These are phyloP conservation scores for Hansenula lynferdii DNA, from an alignment of 1,139 yeast species.

Conservation along the genomic window DNA sequence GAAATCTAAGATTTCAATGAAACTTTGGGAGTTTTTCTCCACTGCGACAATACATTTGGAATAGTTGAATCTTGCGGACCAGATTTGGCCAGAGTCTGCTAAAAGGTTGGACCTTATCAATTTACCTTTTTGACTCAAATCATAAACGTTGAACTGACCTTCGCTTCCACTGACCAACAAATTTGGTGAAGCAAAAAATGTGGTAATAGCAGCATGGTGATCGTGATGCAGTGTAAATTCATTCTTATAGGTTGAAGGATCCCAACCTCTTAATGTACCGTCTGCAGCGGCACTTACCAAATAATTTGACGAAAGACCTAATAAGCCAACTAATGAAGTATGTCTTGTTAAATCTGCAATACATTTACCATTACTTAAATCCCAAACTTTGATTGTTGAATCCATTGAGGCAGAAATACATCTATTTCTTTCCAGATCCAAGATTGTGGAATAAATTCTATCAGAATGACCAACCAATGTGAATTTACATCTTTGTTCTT, in stretches of 20 bases:
- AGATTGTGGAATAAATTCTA: slow-evolving; percentile 80
- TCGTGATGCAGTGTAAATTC: slow-evolving; percentile 74
- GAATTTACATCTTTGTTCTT: slow-evolving; percentile 67
- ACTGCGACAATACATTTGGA: slow-evolving; percentile 91
- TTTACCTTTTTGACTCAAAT: slow-evolving; percentile 64
- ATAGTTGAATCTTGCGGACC: slow-evolving; percentile 91
- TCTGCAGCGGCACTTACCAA: slow-evolving; percentile 98
- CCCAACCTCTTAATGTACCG: slow-evolving; percentile 88
- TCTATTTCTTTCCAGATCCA: slow-evolving; percentile 68
- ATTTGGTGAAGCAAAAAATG: slow-evolving; percentile 87
- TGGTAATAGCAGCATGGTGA: slow-evolving; percentile 85
- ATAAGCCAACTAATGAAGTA: slow-evolving; percentile 81
- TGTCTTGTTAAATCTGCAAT: slow-evolving; percentile 75
- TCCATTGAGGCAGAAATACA: slow-evolving; percentile 96
- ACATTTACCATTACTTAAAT: slow-evolving; percentile 62
- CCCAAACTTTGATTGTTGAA: slow-evolving; percentile 86
- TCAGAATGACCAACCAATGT: slow-evolving; percentile 81
- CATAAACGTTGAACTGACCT: slow-evolving; percentile 77
- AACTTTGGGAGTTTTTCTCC: slow-evolving; percentile 58
- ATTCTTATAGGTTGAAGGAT: slow-evolving; percentile 71
- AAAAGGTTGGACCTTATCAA: slow-evolving; percentile 67
- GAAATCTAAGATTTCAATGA: slow-evolving; percentile 82
- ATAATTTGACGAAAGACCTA: slow-evolving; percentile 71
- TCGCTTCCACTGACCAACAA: slow-evolving; percentile 89
- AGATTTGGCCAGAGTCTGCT: slow-evolving; percentile 77